phyloP scores from a whole-genome alignment of 129 eudicot species.

The Heracleum sosnowskyi region DNA sequence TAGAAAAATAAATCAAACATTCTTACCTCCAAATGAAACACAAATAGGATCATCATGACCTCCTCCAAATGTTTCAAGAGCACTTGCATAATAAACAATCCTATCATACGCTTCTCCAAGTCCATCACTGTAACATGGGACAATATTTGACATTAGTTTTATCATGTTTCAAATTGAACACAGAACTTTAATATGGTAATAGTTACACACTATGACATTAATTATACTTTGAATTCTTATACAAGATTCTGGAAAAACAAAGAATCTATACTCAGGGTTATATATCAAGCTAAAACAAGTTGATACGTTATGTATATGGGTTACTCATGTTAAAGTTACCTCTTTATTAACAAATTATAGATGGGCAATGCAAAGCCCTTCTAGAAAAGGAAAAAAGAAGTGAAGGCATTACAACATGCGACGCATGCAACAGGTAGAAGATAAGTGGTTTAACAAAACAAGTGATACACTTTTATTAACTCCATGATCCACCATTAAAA shows the following conservation, averaged over 20 bases:
- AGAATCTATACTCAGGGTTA: background rate
- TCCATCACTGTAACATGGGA: slow-evolving; percentile 57
- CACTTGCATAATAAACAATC: slow-evolving; percentile 68
- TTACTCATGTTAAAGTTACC: background rate
- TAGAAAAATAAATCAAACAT: background rate
- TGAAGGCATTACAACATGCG: background rate
- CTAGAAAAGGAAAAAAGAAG: background rate
- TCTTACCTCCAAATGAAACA: slow-evolving; percentile 73
- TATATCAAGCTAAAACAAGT: background rate
- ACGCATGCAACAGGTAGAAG: background rate
- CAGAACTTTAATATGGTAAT: background rate
- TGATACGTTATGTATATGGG: background rate
- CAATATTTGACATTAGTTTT: background rate
- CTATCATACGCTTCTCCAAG: slow-evolving; percentile 76
- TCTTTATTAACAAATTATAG: background rate
- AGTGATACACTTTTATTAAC: background rate
- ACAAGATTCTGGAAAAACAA: background rate
- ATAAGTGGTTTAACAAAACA: background rate
- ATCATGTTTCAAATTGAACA: background rate
- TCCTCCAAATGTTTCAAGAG: slow-evolving; percentile 72
- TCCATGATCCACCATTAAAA: background rate
- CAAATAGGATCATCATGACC: slow-evolving; percentile 74
- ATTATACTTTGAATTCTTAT: background rate
- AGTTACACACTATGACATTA: background rate
- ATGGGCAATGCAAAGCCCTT: background rate